Base-by-base conservation (phyloP, 2,329 filamentous ascomycete genomes). In the Fusarium poae region DNA sequence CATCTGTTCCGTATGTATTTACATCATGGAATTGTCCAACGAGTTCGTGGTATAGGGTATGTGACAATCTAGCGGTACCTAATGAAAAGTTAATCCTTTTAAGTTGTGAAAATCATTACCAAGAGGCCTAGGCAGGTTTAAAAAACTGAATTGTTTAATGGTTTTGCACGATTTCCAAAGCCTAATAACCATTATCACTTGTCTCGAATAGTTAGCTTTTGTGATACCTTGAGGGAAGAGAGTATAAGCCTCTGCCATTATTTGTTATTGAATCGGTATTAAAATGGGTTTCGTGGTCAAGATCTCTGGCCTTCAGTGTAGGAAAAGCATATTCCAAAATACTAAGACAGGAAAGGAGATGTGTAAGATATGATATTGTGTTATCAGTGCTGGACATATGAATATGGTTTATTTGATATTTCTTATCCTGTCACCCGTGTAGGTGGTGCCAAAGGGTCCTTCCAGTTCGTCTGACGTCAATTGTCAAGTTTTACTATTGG, bases 1-100 rank as follows among this genome's bases (percentile, higher is more conserved):
- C 52, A 67, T 46, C n/a, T 60, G 61, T 32, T 44, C 3, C 34
- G 30, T 44, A 18, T n/a, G 34, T 29, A n/a, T 27, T 63, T 42
- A 16, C 55, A 27, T 54, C 37, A 18, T n/a, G 30, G 21, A 21
- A 16, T 20, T 20, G n/a, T 10, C 43, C 6, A 5, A 20, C 8
- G 7, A 30, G 12, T n/a, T 30, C 15, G 12, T 21, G 7, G 12
- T 30, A 30, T n/a, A 30, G 43, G 27, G 27, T 45, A 45, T 30
- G 16, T 16, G 27, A 20, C 5, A 8, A 45, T 20, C 18, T n/a
- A 39, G 5, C 20, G 6, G n/a, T 6, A n/a, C n/a, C n/a, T 20
- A 39, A 39, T 12, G 21, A 12, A 39, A 39, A 21, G 35, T 21
- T 21, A 20, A 6, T n/a, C 16, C 5, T 34, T 34, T 8, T 34